These are phyloP conservation scores for Metarhizium sp. DNA, from an alignment of 2,329 filamentous ascomycete species.

Conservation along the genomic window DNA sequence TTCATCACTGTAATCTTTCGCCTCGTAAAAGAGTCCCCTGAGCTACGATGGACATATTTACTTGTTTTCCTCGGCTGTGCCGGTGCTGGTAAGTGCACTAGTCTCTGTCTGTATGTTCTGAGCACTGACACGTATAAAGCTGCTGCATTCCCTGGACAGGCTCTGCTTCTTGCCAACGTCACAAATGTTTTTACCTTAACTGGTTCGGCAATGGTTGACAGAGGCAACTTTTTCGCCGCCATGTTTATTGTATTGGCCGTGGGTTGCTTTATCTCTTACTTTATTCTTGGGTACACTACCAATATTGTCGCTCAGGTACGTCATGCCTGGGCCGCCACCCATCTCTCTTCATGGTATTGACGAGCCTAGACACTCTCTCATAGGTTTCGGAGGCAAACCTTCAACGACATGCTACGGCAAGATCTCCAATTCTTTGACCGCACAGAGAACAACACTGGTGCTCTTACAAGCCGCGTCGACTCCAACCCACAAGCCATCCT, in stretches of 20 bases:
- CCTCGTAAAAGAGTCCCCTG: slow-evolving; percentile 27
- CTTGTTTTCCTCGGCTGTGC: slow-evolving; percentile 21
- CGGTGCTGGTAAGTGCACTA: slow-evolving; percentile 7
- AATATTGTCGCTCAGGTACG: slow-evolving; percentile 23
- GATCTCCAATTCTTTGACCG: slow-evolving; percentile 34
- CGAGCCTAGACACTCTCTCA: slow-evolving; percentile 7
- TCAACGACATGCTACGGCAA: slow-evolving; percentile 26
- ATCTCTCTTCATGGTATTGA: background rate
- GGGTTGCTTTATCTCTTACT: slow-evolving; percentile 35
- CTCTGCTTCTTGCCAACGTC: slow-evolving; percentile 31
- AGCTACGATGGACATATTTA: slow-evolving; percentile 26
- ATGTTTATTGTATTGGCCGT: slow-evolving; percentile 45
- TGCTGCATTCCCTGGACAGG: slow-evolving; percentile 32
- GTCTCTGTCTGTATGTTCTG: too few relatives aligned
- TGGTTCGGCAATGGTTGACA: slow-evolving; percentile 20
- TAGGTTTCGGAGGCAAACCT: slow-evolving; percentile 19
- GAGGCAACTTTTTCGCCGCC: slow-evolving; percentile 42
- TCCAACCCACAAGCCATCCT: slow-evolving; percentile 28
- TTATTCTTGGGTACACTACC: slow-evolving; percentile 24
- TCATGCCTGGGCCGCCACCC: background rate
- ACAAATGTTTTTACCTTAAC: slow-evolving; percentile 30
- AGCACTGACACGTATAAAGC: slow-evolving; percentile 9
- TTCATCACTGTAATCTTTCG: slow-evolving; percentile 16
- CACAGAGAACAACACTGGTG: slow-evolving; percentile 28
- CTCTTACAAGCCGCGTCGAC: slow-evolving; percentile 25